Base-by-base conservation (phyloP, 441 rosid species). In the Bruguiera hainesii region DNA sequence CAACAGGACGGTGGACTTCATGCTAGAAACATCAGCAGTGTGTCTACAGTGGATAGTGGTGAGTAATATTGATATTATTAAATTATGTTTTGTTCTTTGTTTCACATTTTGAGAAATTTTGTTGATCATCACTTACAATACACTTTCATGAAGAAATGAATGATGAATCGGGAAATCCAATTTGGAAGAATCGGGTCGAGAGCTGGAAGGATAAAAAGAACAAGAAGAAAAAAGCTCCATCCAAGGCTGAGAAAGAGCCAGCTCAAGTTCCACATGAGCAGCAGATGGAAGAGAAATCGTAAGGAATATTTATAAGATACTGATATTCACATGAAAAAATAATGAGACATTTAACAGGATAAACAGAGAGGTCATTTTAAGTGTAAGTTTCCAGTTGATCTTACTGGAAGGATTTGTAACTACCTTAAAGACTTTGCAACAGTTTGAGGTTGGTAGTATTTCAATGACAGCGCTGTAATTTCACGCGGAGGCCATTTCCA, bases 101-200 rank as follows among this genome's bases (percentile, higher is more conserved):
- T 56, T 64, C 51, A 29, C 46, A 60, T 28, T 68, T 71, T 46
- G 8, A 35, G 7, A 18, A 19, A 61, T 7, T 48, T n/a, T 53
- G 7, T 29, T 60, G 66, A 65, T 57, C 29, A 15, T 67, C 52
- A 65, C 30, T 16, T 76, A 59, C 59, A 35, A 7, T 71, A 48
- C 21, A 42, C 26, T 79, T 80, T 68, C 71, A 28, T 78, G 73
- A 77, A 94, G 99, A 91, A 70, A 76, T 86, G 71, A 86, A 86
- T 42, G 94, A 90, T 76, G 98, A 91, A 67, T 81, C 75, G 16
- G 99, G 93, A 29, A 95, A 95, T 46, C 96, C 99, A 8, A 89
- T 95, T 52, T 95, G 99, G 99, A 95, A 92, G 88, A 92, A 90
- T 74, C 84, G 98, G 64, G 98, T 92, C 60, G 98, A 95, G 71